phyloP scores from a whole-genome alignment of 2,329 filamentous ascomycete genomes.

The Xylaria sp. region DNA sequence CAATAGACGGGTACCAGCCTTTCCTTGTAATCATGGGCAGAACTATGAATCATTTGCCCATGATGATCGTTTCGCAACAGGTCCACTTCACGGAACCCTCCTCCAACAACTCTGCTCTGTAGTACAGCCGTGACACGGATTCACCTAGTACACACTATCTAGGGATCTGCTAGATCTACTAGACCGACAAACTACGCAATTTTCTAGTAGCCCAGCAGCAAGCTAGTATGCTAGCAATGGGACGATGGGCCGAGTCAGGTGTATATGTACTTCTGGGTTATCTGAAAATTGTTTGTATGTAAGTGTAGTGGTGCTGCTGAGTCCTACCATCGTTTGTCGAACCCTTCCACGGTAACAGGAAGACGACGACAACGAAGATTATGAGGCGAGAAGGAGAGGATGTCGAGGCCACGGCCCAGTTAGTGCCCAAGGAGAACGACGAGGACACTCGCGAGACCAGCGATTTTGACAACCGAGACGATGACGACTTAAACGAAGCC shows the following conservation, averaged over 20 bases:
- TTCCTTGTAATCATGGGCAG: too few relatives aligned
- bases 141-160: neutral
- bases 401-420: conserved; percentile 34
- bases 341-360: neutral
- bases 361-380: neutral
- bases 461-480: conserved; percentile 31
- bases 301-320: neutral
- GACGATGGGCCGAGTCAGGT: neutral
- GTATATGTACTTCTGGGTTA: neutral
- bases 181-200: too few relatives aligned
- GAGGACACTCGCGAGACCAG: conserved; percentile 30
- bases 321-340: neutral
- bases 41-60: neutral
- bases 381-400: conserved; percentile 35
- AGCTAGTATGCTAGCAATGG: neutral
- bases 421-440: conserved; percentile 31
- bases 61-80: neutral
- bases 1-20: too few relatives aligned
- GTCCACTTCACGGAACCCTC: neutral
- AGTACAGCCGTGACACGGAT: neutral
- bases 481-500: conserved; percentile 19
- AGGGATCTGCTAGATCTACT: too few relatives aligned
- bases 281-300: neutral
- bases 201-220: neutral
- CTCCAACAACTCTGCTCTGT: neutral